Base-by-base conservation (phyloP, 2,329 filamentous ascomycete genomes). In the Talaromyces sp. region DNA sequence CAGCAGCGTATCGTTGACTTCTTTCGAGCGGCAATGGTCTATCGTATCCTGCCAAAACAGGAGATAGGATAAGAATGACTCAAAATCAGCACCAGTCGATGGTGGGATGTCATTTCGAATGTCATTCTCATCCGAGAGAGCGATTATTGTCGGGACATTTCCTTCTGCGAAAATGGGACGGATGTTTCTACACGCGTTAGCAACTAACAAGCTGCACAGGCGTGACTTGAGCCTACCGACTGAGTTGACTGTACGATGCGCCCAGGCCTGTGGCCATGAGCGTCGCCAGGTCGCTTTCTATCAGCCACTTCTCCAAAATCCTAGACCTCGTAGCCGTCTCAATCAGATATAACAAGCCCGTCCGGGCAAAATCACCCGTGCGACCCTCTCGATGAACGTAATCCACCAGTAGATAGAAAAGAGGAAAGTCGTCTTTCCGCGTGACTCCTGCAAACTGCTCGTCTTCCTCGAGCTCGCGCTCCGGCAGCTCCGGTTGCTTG, bases 1-100 rank as follows among this genome's bases (percentile, higher is more conserved):
- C 33, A 99, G 82, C 57, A 99, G 80, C 0, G 93, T 97, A 66
- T 91, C 91, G 73, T 93, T 95, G 67, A 99, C 92, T 72, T 98
- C 93, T 1, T 88, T 82, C 3, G 93, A 98, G 69, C 88, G 87
- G 78, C 95, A 99, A 75, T 98, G 93, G 73, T 98, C 95, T 63
- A 99, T 81, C 36, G 97, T 93, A 74, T 99, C 95, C 77, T 99
- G 95, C 95, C 95, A 99, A 72, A 99, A 99, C 6, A 96, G 81
- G 55, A 99, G 83, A 72, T 98, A 96, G 0, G 95, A 96, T 49
- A 99, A 82, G 70, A 99, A 99, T 0, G 93, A 96, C 59, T 93
- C 88, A 70, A 98, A 85, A 69, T 97, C 91, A n/a, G 87, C 84
- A 69, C 91, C 89, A 65, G 96, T 92, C 62, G 92, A 88, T 87